phyloP scores from a whole-genome alignment of 108 stramenopile species.

The Asterionellopsis glacialis region DNA sequence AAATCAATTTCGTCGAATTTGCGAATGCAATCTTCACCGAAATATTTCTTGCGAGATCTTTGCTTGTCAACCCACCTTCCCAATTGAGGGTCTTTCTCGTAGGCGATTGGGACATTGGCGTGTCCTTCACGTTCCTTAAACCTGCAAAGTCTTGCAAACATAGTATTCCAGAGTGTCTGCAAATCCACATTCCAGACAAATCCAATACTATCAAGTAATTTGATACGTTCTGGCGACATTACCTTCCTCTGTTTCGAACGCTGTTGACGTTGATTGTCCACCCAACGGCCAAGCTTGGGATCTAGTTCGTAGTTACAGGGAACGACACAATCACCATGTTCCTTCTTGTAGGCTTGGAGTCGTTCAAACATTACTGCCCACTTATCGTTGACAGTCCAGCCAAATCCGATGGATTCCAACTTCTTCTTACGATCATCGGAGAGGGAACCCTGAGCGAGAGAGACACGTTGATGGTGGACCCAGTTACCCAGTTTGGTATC shows the following conservation, averaged over 20 bases:
- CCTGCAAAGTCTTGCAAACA: too few relatives aligned
- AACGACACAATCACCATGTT: not conserved
- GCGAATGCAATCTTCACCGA: too few relatives aligned
- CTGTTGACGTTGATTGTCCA: not conserved
- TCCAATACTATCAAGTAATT: constrained; percentile 6
- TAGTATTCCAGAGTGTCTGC: not conserved
- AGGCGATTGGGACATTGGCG: not conserved
- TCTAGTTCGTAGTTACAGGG: constrained; percentile 2
- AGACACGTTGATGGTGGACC: constrained; percentile 1
- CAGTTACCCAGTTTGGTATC: constrained; percentile 2
- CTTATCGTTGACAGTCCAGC: constrained; percentile 9
- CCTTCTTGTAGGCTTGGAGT: constrained; percentile 24
- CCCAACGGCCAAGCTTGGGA: not conserved
- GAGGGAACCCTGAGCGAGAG: too few relatives aligned
- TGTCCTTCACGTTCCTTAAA: not conserved
- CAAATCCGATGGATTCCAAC: too few relatives aligned
- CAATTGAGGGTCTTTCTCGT: not conserved
- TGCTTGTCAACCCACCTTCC: not conserved
- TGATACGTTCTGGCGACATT: not conserved
- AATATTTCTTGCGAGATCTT: not conserved
- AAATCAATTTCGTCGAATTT: too few relatives aligned
- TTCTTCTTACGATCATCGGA: too few relatives aligned
- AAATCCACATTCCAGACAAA: constrained; percentile 15
- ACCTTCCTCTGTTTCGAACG: too few relatives aligned
- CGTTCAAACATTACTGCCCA: constrained; percentile 29